Evolutionary conservation across 768 basidiomycete genomes (phyloP).

Genomic region (Russula compacta): DNA sequence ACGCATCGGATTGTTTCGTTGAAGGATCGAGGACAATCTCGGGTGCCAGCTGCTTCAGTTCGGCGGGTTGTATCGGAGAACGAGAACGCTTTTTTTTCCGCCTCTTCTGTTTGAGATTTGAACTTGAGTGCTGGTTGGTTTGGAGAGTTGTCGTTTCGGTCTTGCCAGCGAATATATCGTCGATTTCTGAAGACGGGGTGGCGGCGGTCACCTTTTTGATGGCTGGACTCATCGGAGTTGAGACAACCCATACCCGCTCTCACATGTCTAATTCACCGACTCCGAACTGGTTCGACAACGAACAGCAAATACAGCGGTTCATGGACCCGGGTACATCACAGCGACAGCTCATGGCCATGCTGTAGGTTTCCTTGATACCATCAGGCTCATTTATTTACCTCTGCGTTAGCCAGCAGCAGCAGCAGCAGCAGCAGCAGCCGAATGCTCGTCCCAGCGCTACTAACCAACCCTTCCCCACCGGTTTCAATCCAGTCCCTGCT

Average conservation of each 20-base stretch:
- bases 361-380: slow-evolving; percentile 12
- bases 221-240: not conserved
- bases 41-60: slow-evolving; percentile 27
- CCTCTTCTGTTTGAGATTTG: slow-evolving; percentile 32
- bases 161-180: slow-evolving; percentile 65
- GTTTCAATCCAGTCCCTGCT: slow-evolving; percentile 11
- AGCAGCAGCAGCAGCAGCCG: slow-evolving; percentile 3
- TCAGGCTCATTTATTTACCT: not conserved
- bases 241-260: too few species aligned
- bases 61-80: slow-evolving; percentile 21
- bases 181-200: slow-evolving; percentile 55
- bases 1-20: slow-evolving; percentile 20
- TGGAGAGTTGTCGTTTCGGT: slow-evolving; percentile 23
- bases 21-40: slow-evolving; percentile 67
- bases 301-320: slow-evolving; percentile 17
- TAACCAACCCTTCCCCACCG: slow-evolving; percentile 5
- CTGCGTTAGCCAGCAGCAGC: slow-evolving; percentile 8
- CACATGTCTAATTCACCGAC: slow-evolving; percentile 11
- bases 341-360: slow-evolving; percentile 18
- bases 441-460: slow-evolving; percentile 4
- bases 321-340: slow-evolving; percentile 15
- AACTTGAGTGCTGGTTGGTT: not conserved
- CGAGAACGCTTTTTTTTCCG: slow-evolving; percentile 37
- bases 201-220: not conserved
- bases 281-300: slow-evolving; percentile 13